phyloP scores from a whole-genome alignment of 352 stramenopile species.

The Phytophthora podocarpi region DNA sequence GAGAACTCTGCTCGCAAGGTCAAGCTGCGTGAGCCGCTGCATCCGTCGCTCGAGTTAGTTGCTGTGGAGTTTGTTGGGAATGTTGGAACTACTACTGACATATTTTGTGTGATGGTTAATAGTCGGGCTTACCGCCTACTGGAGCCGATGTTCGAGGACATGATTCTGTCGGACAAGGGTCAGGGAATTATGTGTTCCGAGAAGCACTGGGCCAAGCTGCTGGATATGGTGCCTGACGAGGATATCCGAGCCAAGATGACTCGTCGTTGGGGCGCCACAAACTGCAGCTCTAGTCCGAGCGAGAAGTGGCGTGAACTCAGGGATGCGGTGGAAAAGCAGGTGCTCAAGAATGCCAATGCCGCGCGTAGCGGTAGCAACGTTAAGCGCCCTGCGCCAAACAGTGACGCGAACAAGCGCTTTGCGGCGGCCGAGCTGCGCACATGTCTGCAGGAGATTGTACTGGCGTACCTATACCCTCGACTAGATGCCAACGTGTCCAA shows the following conservation, averaged over 20 bases:
- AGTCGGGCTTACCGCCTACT: conserved; percentile 93
- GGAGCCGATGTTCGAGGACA: conserved; percentile 94
- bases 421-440: conserved; percentile 74
- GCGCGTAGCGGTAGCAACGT: conserved; percentile 50
- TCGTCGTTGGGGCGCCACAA: conserved; percentile 58
- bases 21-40: conserved; percentile 90
- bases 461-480: conserved; percentile 96
- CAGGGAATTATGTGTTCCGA: conserved; percentile 90
- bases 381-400: conserved; percentile 44
- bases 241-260: conserved; percentile 73
- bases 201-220: conserved; percentile 91
- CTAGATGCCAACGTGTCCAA: conserved; percentile 99
- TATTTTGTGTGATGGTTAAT: conserved; percentile 4
- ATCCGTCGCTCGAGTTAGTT: conserved; percentile 92
- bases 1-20: conserved; percentile 91
- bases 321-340: conserved; percentile 67
- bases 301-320: conserved; percentile 92
- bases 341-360: conserved; percentile 57
- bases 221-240: conserved; percentile 94
- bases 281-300: conserved; percentile 57
- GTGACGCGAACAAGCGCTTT: conserved; percentile 59
- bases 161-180: conserved; percentile 91
- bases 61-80: neutral
- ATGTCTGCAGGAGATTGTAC: conserved; percentile 96
- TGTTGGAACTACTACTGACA: neutral